Percentiles rank a stretch among this genome's conserved stretches.
phyloP scores from a whole-genome alignment of 2,329 filamentous ascomycete species.

The Didymosphaeria variabile region DNA sequence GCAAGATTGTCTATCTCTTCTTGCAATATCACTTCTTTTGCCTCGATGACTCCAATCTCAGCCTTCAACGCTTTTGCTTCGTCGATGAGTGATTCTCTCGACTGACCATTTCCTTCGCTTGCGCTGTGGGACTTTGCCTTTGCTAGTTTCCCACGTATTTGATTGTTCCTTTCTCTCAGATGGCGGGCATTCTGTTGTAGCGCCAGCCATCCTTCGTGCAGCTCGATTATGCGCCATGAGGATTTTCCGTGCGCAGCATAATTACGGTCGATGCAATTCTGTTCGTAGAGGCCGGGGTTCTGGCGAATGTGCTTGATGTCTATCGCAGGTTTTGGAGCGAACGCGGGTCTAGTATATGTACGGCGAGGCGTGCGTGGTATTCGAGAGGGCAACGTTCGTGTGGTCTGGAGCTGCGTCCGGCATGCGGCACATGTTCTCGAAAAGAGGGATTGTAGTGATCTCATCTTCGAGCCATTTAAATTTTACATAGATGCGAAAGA shows the following conservation, averaged over 20 bases:
- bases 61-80: slow-evolving; percentile 73
- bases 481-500: not conserved
- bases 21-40: slow-evolving; percentile 67
- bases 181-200: slow-evolving; percentile 68
- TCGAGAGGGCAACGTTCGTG: slow-evolving; percentile 4
- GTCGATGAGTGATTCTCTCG: slow-evolving; percentile 64
- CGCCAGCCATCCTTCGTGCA: slow-evolving; percentile 56
- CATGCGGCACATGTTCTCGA: slow-evolving; percentile 24
- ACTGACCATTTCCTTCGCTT: slow-evolving; percentile 46
- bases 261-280: slow-evolving; percentile 87
- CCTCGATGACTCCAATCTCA: slow-evolving; percentile 67
- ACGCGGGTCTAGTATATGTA: slow-evolving; percentile 66
- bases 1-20: slow-evolving; percentile 78
- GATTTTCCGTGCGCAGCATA: slow-evolving; percentile 68
- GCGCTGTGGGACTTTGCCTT: slow-evolving; percentile 50
- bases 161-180: slow-evolving; percentile 73
- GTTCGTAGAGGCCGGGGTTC: slow-evolving; percentile 79
- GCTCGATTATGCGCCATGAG: slow-evolving; percentile 62
- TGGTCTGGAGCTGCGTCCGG: slow-evolving; percentile 17
- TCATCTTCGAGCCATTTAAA: slow-evolving; percentile 31
- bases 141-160: slow-evolving; percentile 63
- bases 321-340: slow-evolving; percentile 79
- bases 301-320: slow-evolving; percentile 92
- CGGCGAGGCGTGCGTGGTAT: slow-evolving; percentile 50
- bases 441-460: slow-evolving; percentile 27